These are phyloP conservation scores for Diophrys appendiculata DNA, from an alignment of 73 alveolate species.

Conservation along the genomic window DNA sequence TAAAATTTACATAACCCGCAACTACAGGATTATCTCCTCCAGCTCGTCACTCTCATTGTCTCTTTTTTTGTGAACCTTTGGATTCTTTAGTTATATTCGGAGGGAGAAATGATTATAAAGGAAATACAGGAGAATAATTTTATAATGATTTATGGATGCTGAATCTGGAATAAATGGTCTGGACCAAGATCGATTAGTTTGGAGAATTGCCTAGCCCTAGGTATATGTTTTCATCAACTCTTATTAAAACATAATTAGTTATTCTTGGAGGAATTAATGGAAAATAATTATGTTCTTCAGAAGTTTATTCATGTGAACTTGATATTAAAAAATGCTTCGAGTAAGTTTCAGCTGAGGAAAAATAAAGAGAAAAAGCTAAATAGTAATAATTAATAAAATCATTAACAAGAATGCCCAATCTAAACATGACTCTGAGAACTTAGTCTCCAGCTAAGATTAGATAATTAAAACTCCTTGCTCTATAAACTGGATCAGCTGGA, in stretches of 20 bases:
- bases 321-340: background rate
- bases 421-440: too few species aligned
- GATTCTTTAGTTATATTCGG: slow-evolving; percentile 4
- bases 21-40: background rate
- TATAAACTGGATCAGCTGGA: too few species aligned
- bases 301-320: background rate
- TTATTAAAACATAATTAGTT: slow-evolving; percentile 9
- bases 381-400: too few species aligned
- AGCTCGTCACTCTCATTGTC: background rate
- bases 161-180: background rate
- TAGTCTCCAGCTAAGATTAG: too few species aligned
- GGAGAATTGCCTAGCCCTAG: slow-evolving; percentile 21
- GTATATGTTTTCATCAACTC: slow-evolving; percentile 2
- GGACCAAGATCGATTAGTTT: background rate
- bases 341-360: too few species aligned
- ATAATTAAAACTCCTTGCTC: too few species aligned
- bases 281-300: background rate
- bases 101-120: slow-evolving; percentile 15
- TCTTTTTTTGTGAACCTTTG: background rate
- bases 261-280: slow-evolving; percentile 24
- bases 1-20: background rate
- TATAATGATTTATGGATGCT: slow-evolving; percentile 22
- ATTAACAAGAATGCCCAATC: too few species aligned
- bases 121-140: background rate
- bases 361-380: too few species aligned